These are phyloP conservation scores for Candida silvatica DNA, from an alignment of 805 yeast species.

Conservation along the genomic window DNA sequence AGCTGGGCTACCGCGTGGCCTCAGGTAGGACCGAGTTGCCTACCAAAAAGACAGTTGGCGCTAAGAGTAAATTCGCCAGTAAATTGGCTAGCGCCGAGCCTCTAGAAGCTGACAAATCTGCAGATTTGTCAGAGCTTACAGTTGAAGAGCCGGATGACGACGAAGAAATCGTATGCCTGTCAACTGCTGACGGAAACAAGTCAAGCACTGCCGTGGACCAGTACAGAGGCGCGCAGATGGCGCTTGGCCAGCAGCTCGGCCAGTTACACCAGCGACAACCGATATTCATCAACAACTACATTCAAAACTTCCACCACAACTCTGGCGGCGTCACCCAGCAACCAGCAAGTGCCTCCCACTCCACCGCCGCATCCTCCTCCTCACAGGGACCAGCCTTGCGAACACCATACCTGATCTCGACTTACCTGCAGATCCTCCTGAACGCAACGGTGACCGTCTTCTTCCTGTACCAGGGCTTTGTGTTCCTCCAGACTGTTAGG, in stretches of 20 bases:
- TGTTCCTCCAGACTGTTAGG: slow-evolving; percentile 30
- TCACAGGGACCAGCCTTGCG: slow-evolving; percentile 42
- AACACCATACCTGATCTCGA: slow-evolving; percentile 47
- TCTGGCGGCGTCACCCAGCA: slow-evolving; percentile 25
- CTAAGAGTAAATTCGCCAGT: too few species aligned
- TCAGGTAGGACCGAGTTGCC: too few species aligned
- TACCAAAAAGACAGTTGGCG: too few species aligned
- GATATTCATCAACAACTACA: slow-evolving; percentile 3
- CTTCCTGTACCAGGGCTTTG: slow-evolving; percentile 1
- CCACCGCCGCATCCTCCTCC: slow-evolving; percentile 32
- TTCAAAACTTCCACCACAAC: slow-evolving; percentile 43
- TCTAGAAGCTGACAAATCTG: too few species aligned
- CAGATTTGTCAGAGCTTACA: too few species aligned
- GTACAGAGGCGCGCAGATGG: neutral
- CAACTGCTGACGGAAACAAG: neutral
- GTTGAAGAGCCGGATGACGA: neutral
- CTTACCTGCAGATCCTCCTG: slow-evolving; percentile 50
- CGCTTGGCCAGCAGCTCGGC: too few species aligned
- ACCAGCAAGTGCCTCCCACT: neutral
- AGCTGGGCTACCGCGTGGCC: too few species aligned
- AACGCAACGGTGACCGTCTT: slow-evolving; percentile 36
- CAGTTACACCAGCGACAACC: too few species aligned
- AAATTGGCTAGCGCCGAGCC: too few species aligned
- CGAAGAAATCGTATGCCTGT: neutral
- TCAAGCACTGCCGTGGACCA: neutral